Evolutionary conservation across 2,329 filamentous ascomycete genomes (phyloP), one percentile per base, ranked within the genome.

Genomic region (Cytospora leucostoma): DNA sequence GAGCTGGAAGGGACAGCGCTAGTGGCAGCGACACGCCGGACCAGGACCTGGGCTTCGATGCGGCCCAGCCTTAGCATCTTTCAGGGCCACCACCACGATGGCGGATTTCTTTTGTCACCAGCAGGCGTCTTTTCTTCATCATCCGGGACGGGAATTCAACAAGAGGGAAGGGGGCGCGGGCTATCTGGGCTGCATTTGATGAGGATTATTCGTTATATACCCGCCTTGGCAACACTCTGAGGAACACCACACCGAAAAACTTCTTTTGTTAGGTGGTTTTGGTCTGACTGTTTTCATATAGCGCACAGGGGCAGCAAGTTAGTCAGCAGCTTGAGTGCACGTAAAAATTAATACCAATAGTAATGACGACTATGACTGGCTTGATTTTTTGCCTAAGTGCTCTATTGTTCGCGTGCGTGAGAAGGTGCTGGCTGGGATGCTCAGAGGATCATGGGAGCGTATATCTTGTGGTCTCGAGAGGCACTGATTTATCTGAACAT

Each of bases 151-250:
- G 44, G 37, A 27, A 8, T 38, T 27, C 19, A 47, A 47, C 54
- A 64, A 27, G 33, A 37, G 55, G 54, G 38, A 49, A 49, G 57
- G 49, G 53, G 57, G 49, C 47, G 37, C 56, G 47, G 62, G 58
- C 40, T 65, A 59, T 35, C 27, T 13, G 13, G 56, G 51, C 38
- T 65, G 56, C 49, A 59, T 63, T 59, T 63, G 27, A 57, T 59
- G 15, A 65, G 56, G 60, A 65, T 38, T 52, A 51, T 58, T 59
- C 59, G 51, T 55, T 61, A 61, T 61, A 61, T 61, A 61, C 59
- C 59, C 59, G 59, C 59, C 44, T 34, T 61, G 58, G 58, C 58
- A 50, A 61, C 27, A 4, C 35, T 37, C 47, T 27, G 50, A 54
- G 27, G 27, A 27, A 27, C 27, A 33, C 27, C 19, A 53, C 47